Evolutionary conservation across 768 basidiomycete genomes (phyloP).

Genomic region (Pisolithus microcarpus): DNA sequence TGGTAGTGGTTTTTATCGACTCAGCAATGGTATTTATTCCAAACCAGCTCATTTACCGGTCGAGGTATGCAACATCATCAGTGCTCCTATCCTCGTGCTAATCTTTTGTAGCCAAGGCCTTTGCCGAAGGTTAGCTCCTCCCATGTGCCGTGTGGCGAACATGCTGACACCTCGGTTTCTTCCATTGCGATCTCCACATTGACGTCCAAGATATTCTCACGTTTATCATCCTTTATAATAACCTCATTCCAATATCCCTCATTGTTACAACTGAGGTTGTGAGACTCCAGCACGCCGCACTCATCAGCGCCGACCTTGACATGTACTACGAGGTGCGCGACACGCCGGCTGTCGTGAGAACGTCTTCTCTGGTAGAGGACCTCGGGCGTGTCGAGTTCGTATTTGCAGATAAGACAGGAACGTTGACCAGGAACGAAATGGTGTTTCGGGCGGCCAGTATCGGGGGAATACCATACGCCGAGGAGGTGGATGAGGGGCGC

Average conservation of each 20-base stretch:
- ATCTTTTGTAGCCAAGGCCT: conserved; percentile 50
- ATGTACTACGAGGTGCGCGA: conserved; percentile 97
- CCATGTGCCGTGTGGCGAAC: too few relatives aligned
- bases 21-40: conserved; percentile 86
- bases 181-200: neutral
- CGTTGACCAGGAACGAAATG: conserved; percentile 97
- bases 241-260: conserved; percentile 96
- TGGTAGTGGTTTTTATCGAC: conserved; percentile 76
- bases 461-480: conserved; percentile 84
- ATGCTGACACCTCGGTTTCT: neutral
- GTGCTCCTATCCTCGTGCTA: conserved; percentile 2
- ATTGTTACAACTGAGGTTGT: conserved; percentile 99
- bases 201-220: conserved; percentile 75
- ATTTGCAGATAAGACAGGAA: conserved; percentile 93
- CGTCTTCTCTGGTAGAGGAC: conserved; percentile 96
- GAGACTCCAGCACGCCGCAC: conserved; percentile 94
- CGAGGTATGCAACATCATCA: conserved; percentile 43
- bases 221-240: conserved; percentile 98
- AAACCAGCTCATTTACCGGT: conserved; percentile 50
- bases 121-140: conserved; percentile 64
- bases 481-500: conserved; percentile 82
- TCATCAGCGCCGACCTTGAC: conserved; percentile 96
- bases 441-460: conserved; percentile 89
- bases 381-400: conserved; percentile 97
- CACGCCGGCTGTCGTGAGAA: conserved; percentile 95